Conservation (phyloP, 257 asterid species). For the Verbena officinalis region DNA sequence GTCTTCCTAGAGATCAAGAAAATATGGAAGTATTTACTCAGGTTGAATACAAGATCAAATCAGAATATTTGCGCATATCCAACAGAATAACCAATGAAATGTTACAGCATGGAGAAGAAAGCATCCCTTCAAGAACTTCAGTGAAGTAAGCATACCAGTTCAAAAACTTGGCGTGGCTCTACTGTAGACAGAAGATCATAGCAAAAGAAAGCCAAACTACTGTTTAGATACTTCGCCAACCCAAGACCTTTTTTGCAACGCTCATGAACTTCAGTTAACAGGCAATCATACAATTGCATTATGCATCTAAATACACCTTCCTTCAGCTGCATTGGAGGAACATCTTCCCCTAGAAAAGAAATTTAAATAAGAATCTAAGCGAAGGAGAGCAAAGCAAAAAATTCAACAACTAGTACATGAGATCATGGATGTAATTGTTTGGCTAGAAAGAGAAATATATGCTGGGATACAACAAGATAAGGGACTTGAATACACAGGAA, state of each 20-base stretch:
- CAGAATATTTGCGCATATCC: not conserved
- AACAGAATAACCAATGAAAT: slow-evolving; percentile 14
- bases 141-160: slow-evolving; percentile 68
- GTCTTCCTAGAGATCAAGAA: slow-evolving; percentile 2
- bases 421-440: slow-evolving; percentile 3
- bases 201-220: slow-evolving; percentile 98
- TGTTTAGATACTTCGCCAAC: slow-evolving; percentile 91
- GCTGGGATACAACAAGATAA: no score
- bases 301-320: slow-evolving; percentile 97
- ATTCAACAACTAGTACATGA: slow-evolving; percentile 6
- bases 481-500: no score
- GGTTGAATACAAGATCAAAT: slow-evolving; percentile 2
- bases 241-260: slow-evolving; percentile 97
- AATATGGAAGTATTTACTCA: slow-evolving; percentile 10
- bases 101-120: slow-evolving; percentile 4
- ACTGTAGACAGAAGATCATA: slow-evolving; percentile 89
- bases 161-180: slow-evolving; percentile 99
- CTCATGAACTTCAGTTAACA: slow-evolving; percentile 98
- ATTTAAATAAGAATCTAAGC: slow-evolving; percentile 1
- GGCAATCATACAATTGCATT: slow-evolving; percentile 93
- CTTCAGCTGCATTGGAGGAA: slow-evolving; percentile 98
- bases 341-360: slow-evolving; percentile 75
- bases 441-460: no score
- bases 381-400: not conserved
- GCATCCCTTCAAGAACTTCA: not conserved